phyloP scores from a whole-genome alignment of 192 early-diverging fungal genomes.

The Umbelopsis sp. region DNA sequence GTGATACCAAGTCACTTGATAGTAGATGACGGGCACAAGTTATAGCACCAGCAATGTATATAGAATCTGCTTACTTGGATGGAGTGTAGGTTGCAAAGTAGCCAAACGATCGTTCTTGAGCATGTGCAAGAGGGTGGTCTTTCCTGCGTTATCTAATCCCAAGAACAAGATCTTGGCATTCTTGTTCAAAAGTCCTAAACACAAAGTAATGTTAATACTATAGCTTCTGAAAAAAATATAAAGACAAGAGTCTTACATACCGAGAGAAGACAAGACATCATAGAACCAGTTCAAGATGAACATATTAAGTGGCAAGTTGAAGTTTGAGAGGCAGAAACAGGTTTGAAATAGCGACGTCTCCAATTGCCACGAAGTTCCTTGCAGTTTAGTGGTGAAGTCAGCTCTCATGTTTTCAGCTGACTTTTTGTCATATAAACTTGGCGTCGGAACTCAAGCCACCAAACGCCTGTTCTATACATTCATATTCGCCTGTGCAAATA shows the following conservation, averaged over 20 bases:
- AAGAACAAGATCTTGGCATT: conserved; percentile 99
- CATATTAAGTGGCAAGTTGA: conserved; percentile 56
- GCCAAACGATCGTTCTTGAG: conserved; percentile 98
- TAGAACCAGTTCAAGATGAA: conserved; percentile 99
- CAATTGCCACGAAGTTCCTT: too few relatives aligned
- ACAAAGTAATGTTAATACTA: not conserved
- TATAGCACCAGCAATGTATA: not conserved
- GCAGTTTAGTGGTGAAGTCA: too few relatives aligned
- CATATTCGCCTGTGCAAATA: too few relatives aligned
- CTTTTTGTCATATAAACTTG: too few relatives aligned
- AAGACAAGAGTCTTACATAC: conserved; percentile 49
- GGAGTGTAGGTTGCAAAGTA: conserved; percentile 91
- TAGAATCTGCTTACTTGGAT: conserved; percentile 79
- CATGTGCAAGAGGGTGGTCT: conserved; percentile 99
- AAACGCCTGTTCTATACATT: too few relatives aligned
- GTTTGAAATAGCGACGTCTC: conserved; percentile 16
- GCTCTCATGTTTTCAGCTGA: too few relatives aligned
- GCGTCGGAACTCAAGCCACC: too few relatives aligned
- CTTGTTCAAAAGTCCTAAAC: conserved; percentile 94
- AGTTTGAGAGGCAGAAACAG: conserved; percentile 17
- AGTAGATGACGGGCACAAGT: not conserved
- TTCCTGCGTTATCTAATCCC: conserved; percentile 91
- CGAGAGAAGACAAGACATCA: conserved; percentile 86
- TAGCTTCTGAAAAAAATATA: not conserved
- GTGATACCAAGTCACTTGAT: too few relatives aligned